Base-by-base conservation (phyloP, 2,329 filamentous ascomycete species). In the Lasiodiplodia citricola region DNA sequence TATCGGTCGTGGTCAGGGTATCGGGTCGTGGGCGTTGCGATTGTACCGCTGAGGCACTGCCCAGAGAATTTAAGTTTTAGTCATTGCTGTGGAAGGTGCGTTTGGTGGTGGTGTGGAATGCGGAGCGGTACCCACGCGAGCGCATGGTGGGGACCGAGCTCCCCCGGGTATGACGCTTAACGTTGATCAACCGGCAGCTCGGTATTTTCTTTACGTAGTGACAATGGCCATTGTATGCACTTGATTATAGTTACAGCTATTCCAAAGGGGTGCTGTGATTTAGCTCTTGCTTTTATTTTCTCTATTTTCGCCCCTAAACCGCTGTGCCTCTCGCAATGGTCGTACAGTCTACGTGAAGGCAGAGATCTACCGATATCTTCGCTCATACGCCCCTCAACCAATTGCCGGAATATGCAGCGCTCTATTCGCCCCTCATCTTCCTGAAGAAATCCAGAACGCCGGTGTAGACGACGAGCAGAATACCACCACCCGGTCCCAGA, bases 381-480 rank as follows among this genome's bases (percentile, higher is more conserved):
- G 31, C 60, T 64, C 47, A 38, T 64, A 47, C 60, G 60, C 60
- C 47, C 60, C 35, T 52, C 60, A 52, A 25, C 28, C 31, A 25
- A n/a, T 38, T 52, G 47, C n/a, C 37, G 16, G 47, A 52, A 64
- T 64, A 23, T 21, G 31, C 44, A 64, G 21, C 18, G 2, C 47
- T 63, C 60, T 63, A 63, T 5, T 75, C 83, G 13, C 77, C 83
- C 70, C 87, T 84, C 80, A 89, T 87, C 75, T 88, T 89, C 75
- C 93, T 88, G 90, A 97, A 97, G 80, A 96, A 97, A 80, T 97
- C 94, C 89, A 93, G 93, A 69, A 94, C 90, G 67, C 90, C 90
- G n/a, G 92, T 94, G 83, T 92, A 96, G 62, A 96, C 92, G 67
- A 95, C 93, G 52, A 96, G 86, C 69, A 96, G 84, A 74, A 96